These are phyloP conservation scores for Chaetomium sp. DNA, from an alignment of 2,329 filamentous ascomycete genomes.

Conservation along the genomic window DNA sequence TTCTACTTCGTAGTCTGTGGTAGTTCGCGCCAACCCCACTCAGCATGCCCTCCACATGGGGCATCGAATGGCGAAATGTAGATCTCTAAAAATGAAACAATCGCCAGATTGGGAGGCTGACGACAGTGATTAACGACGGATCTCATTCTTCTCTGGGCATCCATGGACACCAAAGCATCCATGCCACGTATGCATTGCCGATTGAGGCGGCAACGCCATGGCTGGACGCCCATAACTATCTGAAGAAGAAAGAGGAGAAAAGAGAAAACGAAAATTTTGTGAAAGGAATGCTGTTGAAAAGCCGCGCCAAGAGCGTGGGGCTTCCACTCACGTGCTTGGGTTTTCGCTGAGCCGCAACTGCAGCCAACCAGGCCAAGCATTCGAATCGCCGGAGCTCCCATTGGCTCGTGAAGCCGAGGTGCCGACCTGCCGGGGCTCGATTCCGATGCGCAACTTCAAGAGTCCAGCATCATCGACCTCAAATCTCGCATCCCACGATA, in stretches of 20 bases:
- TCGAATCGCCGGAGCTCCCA: constrained; percentile 30
- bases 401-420: constrained; percentile 34
- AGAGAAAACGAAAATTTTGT: constrained; percentile 31
- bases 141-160: constrained; percentile 51
- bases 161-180: constrained; percentile 40
- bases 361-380: constrained; percentile 24
- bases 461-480: constrained; percentile 30
- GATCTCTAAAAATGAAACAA: constrained; percentile 62
- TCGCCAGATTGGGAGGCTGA: constrained; percentile 51
- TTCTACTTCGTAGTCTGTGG: no score
- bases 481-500: constrained; percentile 32
- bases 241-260: constrained; percentile 45
- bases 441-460: constrained; percentile 28
- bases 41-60: no score
- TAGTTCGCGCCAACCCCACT: no score
- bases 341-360: constrained; percentile 7
- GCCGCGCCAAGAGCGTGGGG: constrained; percentile 20
- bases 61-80: constrained; percentile 44
- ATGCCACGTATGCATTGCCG: constrained; percentile 39
- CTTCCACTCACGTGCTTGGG: constrained; percentile 27
- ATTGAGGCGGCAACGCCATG: constrained; percentile 37
- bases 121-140: constrained; percentile 62
- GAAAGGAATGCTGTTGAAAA: constrained; percentile 11
- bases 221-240: constrained; percentile 55
- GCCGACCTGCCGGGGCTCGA: constrained; percentile 33